Base-by-base conservation (phyloP, 768 basidiomycete species). In the Leucosporidium yakuticum region DNA sequence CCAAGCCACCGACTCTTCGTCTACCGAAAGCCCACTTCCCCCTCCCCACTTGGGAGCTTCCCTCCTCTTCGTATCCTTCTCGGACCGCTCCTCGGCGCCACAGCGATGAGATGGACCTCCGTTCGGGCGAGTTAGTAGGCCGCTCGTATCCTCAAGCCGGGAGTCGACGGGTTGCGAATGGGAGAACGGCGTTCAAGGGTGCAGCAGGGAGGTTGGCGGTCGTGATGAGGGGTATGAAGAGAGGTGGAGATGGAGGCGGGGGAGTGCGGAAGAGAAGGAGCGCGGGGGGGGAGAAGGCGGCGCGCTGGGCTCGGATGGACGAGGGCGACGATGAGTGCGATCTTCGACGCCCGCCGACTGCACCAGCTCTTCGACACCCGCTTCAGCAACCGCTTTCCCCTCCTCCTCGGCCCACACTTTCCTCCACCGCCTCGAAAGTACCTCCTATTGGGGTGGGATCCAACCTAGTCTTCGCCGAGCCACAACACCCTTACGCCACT, bases 81-180 rank as follows among this genome's bases (percentile, higher is more conserved):
- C 53, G 25, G 21, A 14, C 55, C 25, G 4, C 27, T 6, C 56
- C 49, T 5, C 56, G 64, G 0, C 47, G 64, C 6, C 32, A 36
- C 6, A 60, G 57, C 11, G 64, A 65, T 21, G 19, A 51, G 6
- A 50, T 65, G 23, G 64, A 65, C 19, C 25, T 65, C 2, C 32
- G 64, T 19, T 60, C 64, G 20, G 64, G 64, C 12, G 27, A 54
- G 19, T 49, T 51, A 34, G 48, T 65, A 15, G 15, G 19, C 6
- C 53, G 53, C 14, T 44, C 39, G 39, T 44, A 9, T 44, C 39
- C 39, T 44, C 6, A 44, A 44, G 39, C 8, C 8, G 39, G 39
- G 39, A 44, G 8, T 44, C 39, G 39, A 29, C 25, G 25, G 15
- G 25, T 54, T 27, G 53, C 27, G 25, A 25, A 11, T 17, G 25